Percentiles rank a stretch among this genome's conserved stretches.
phyloP scores from a whole-genome alignment of 2,329 filamentous ascomycete genomes.

The Stachybotrys echinatus region DNA sequence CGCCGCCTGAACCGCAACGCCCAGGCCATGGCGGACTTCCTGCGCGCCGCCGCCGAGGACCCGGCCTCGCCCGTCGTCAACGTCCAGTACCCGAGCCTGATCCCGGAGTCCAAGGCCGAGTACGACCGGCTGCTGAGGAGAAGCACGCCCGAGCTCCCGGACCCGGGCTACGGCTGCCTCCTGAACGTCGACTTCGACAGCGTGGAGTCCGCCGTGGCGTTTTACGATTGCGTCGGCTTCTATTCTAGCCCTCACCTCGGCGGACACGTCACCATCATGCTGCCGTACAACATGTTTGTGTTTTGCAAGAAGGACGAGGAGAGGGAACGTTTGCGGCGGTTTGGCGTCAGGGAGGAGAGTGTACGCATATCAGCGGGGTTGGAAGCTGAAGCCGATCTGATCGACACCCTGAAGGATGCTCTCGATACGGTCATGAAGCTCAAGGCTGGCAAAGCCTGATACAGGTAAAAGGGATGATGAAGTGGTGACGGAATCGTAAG shows the following conservation, averaged over 20 bases:
- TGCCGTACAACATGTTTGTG: slow-evolving; percentile 41
- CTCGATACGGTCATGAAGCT: slow-evolving; percentile 17
- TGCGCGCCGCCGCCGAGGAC: slow-evolving; percentile 23
- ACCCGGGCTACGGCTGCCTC: slow-evolving; percentile 50
- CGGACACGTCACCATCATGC: slow-evolving; percentile 43
- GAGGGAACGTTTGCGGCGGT: slow-evolving; percentile 27
- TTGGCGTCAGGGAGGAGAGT: slow-evolving; percentile 33
- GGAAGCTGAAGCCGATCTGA: slow-evolving; percentile 35
- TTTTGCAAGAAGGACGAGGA: slow-evolving; percentile 33
- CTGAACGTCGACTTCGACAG: slow-evolving; percentile 44
- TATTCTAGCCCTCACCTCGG: slow-evolving; percentile 50
- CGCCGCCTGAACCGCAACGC: slow-evolving; percentile 37
- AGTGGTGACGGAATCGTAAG: not conserved
- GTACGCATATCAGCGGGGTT: slow-evolving; percentile 43
- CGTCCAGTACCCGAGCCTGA: slow-evolving; percentile 39
- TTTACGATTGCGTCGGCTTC: slow-evolving; percentile 44
- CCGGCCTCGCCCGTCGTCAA: slow-evolving; percentile 27
- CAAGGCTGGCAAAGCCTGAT: not conserved
- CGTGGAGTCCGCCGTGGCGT: slow-evolving; percentile 33
- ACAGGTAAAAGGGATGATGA: not conserved
- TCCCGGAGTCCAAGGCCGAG: slow-evolving; percentile 20
- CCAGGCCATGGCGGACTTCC: slow-evolving; percentile 31
- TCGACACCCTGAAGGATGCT: slow-evolving; percentile 31
- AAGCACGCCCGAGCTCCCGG: slow-evolving; percentile 35
- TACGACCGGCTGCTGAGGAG: slow-evolving; percentile 30